Conservation (phyloP, 768 basidiomycete species). For the Russula lepida region DNA sequence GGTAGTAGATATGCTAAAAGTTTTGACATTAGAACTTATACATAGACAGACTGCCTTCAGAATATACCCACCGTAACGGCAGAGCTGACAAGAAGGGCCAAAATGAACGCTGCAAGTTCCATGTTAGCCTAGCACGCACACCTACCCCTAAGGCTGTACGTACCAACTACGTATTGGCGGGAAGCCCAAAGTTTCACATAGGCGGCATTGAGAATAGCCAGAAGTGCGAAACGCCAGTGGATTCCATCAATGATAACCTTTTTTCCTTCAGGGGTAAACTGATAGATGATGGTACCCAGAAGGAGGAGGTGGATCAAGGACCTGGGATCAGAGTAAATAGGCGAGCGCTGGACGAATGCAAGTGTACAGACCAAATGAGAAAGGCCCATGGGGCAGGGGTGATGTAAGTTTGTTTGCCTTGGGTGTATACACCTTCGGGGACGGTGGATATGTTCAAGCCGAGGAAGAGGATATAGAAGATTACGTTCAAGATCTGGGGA, state of each 20-base stretch:
- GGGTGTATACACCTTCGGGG: constrained; percentile 60
- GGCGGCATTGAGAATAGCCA: constrained; percentile 79
- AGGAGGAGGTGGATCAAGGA: constrained; percentile 85
- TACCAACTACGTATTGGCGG: constrained; percentile 60
- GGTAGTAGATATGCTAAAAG: constrained; percentile 80
- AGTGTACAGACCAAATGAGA: constrained; percentile 62
- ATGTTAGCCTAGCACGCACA: background rate
- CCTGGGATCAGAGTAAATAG: constrained; percentile 35
- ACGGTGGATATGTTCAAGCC: constrained; percentile 86
- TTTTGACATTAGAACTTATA: constrained; percentile 25
- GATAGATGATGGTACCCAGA: constrained; percentile 85
- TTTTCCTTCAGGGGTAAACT: constrained; percentile 75
- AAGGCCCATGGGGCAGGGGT: constrained; percentile 94
- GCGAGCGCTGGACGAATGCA: background rate
- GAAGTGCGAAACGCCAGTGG: constrained; percentile 85
- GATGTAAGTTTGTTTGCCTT: constrained; percentile 80
- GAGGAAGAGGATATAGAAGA: constrained; percentile 80
- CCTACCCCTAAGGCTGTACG: background rate
- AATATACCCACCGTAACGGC: constrained; percentile 37
- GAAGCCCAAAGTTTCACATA: constrained; percentile 84
- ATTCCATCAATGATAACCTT: constrained; percentile 76
- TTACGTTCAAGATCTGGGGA: constrained; percentile 56
- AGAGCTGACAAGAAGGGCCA: constrained; percentile 82
- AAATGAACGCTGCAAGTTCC: constrained; percentile 60
- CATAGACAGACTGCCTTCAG: constrained; percentile 19